Conservation (phyloP, 495 filamentous ascomycete genomes). For the Lophiotrema nucula region DNA sequence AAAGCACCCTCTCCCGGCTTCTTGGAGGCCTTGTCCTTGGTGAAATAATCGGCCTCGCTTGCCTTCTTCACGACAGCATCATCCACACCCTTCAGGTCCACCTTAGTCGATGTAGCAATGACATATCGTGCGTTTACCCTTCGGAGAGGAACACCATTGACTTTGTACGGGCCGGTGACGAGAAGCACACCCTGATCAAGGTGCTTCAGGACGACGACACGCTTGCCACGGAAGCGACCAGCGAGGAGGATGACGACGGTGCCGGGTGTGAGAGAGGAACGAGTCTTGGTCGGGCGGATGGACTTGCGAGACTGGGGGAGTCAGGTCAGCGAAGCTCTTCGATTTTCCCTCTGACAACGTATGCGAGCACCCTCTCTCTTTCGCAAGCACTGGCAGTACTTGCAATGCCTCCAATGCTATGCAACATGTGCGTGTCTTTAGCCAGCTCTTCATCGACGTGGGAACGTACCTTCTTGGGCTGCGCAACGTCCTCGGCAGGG, state of each 20-base stretch:
- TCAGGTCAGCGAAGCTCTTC: slow-evolving; percentile 20
- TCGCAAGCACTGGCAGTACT: too few relatives aligned
- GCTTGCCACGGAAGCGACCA: slow-evolving; percentile 99
- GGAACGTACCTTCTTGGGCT: slow-evolving; percentile 85
- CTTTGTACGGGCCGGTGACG: slow-evolving; percentile 98
- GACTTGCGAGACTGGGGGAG: slow-evolving; percentile 88
- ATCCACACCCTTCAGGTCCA: slow-evolving; percentile 84
- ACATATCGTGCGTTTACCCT: slow-evolving; percentile 98
- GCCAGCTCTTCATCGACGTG: neutral
- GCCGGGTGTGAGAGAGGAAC: slow-evolving; percentile 84
- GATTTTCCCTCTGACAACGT: neutral
- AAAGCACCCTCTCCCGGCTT: slow-evolving; percentile 88
- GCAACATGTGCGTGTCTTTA: too few relatives aligned
- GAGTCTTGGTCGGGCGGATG: slow-evolving; percentile 76
- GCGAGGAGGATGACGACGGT: slow-evolving; percentile 97
- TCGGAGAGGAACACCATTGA: slow-evolving; percentile 98
- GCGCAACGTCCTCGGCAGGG: slow-evolving; percentile 87
- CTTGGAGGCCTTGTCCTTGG: slow-evolving; percentile 88
- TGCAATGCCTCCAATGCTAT: too few relatives aligned
- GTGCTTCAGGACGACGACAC: slow-evolving; percentile 96
- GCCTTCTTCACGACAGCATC: slow-evolving; percentile 80
- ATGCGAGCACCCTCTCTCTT: too few relatives aligned
- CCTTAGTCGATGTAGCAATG: slow-evolving; percentile 89
- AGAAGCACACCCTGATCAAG: slow-evolving; percentile 96
- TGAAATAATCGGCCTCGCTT: slow-evolving; percentile 83